Percentiles rank a stretch among this genome's conserved stretches.
These are phyloP conservation scores for Neurospora sp. DNA, from an alignment of 495 filamentous ascomycete species.

Conservation along the genomic window DNA sequence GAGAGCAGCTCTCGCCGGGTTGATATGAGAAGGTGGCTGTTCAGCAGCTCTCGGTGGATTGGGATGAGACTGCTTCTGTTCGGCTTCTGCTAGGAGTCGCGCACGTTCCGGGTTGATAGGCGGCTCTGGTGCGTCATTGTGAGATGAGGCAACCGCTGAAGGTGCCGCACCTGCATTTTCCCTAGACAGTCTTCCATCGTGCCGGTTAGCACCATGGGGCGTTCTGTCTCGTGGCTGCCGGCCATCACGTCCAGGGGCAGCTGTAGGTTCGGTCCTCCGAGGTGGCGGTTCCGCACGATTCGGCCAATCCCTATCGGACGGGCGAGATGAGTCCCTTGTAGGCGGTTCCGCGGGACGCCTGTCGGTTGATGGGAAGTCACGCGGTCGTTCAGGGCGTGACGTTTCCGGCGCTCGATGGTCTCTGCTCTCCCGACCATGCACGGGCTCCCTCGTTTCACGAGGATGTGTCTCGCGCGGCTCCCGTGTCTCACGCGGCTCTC, in stretches of 20 bases:
- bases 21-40: slow-evolving; percentile 29
- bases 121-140: slow-evolving; percentile 28
- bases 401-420: slow-evolving; percentile 21
- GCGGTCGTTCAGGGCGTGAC: slow-evolving; percentile 19
- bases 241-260: slow-evolving; percentile 23
- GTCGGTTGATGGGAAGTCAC: slow-evolving; percentile 16
- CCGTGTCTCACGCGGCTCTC: slow-evolving; percentile 30
- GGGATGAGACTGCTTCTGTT: slow-evolving; percentile 29
- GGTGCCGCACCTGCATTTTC: slow-evolving; percentile 20
- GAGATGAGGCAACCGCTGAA: slow-evolving; percentile 20
- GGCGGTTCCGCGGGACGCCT: slow-evolving; percentile 15
- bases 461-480: slow-evolving; percentile 25
- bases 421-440: slow-evolving; percentile 22
- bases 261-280: slow-evolving; percentile 19
- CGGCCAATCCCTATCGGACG: slow-evolving; percentile 23
- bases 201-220: slow-evolving; percentile 15
- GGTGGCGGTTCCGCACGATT: slow-evolving; percentile 22
- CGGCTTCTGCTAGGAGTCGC: slow-evolving; percentile 26
- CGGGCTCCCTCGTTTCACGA: slow-evolving; percentile 28
- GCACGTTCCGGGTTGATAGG: slow-evolving; percentile 36
- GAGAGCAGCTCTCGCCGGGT: slow-evolving; percentile 48
- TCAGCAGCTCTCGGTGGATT: slow-evolving; percentile 46
- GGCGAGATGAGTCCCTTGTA: slow-evolving; percentile 20
- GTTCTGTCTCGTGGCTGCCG: slow-evolving; percentile 27
- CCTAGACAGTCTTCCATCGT: slow-evolving; percentile 23